Evolutionary conservation across 129 eudicot genomes (phyloP), one percentile per base, ranked within the genome.

Genomic region (Oenanthe sinensis): DNA sequence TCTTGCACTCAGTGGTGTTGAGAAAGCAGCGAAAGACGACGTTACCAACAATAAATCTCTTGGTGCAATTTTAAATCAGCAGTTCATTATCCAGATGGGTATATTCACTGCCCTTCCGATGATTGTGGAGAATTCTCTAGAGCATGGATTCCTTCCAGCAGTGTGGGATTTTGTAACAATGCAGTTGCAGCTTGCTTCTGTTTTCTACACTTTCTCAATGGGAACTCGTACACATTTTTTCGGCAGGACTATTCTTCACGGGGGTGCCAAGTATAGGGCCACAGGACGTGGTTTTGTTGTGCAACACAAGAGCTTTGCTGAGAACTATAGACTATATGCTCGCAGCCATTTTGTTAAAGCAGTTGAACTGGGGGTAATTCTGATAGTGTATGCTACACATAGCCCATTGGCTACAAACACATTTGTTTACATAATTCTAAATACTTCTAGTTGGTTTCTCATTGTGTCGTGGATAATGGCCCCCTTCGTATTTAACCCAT

Each of bases 241-340:
- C 52, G 98, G 98, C 12, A 84, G 98, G 60, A 93, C 98, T 67
- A 89, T 91, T 71, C 93, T 91, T 37, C 98, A 93, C 22, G 98
- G 98, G 8, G 98, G 98, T 7, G 98, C 98, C 42, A 93, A 93
- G 82, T 93, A 93, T 69, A 85, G 96, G 73, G 97, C 96, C 75
- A 91, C 98, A 0, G 97, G 98, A 17, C 91, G 98, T 24, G 98
- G 98, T 39, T 93, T 93, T 79, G 97, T 93, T 48, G 96, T 91
- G 10, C 86, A 89, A 72, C 98, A 89, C 81, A 91, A 93, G 74
- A 88, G 86, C 63, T 91, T 93, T 43, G 84, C 86, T 0, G 98
- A 91, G 63, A 91, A 91, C 77, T 93, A 91, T 45, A 82, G 96
- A 49, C 78, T 93, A 72, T 93, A 88, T 74, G 89, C 98, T 17